phyloP scores from a whole-genome alignment of 78 protist genomes.

The Diacronema lutheri region DNA sequence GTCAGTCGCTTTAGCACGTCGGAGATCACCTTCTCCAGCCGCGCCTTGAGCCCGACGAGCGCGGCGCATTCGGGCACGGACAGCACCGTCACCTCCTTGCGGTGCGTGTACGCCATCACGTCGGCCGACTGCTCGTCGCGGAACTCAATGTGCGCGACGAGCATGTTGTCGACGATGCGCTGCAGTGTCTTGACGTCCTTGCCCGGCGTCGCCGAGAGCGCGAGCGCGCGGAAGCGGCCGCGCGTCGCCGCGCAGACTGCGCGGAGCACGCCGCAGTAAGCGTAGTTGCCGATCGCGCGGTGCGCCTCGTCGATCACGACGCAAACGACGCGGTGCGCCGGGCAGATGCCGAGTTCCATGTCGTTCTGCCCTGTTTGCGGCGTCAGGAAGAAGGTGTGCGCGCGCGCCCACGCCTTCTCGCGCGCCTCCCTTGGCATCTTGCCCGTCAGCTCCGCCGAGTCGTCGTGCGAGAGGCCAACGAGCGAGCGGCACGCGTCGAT shows the following conservation, averaged over 20 bases:
- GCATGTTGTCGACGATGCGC: conserved; percentile 49
- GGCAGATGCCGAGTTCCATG: neutral
- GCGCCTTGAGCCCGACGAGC: too few species aligned
- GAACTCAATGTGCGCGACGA: conserved; percentile 64
- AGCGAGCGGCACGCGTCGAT: conserved; percentile 62
- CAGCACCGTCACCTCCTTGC: too few species aligned
- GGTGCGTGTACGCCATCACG: conserved; percentile 2
- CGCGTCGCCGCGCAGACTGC: neutral
- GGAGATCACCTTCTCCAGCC: neutral
- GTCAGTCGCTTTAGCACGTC: neutral
- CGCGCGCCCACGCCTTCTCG: neutral
- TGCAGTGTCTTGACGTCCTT: conserved; percentile 46
- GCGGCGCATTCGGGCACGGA: too few species aligned
- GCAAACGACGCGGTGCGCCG: conserved; percentile 21
- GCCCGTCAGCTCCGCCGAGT: conserved; percentile 62
- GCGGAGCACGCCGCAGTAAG: neutral
- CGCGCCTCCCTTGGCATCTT: neutral
- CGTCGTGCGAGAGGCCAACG: conserved; percentile 38
- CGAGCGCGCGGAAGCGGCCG: conserved; percentile 78
- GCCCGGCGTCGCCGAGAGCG: conserved; percentile 96
- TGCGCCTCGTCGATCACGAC: conserved; percentile 65
- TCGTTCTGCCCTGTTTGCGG: conserved; percentile 22
- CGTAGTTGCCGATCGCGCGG: conserved; percentile 44
- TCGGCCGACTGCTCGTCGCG: conserved; percentile 63
- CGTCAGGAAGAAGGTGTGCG: neutral